Conservation (phyloP, 2,329 filamentous ascomycete genomes). For the Monilinia vaccinii-corymbosi region DNA sequence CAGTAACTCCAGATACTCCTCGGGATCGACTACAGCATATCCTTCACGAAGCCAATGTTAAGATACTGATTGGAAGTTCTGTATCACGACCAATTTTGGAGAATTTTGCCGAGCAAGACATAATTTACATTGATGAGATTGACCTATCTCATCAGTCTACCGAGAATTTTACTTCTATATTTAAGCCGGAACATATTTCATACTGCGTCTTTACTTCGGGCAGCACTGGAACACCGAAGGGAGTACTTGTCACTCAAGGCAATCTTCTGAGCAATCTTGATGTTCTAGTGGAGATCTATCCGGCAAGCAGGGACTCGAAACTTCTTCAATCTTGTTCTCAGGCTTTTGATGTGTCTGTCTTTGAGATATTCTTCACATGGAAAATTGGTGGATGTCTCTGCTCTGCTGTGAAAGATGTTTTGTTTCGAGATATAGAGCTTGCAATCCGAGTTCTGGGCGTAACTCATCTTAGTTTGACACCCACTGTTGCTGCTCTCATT, state of each 20-base stretch:
- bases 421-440: constrained; percentile 64
- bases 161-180: constrained; percentile 15
- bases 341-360: constrained; percentile 80
- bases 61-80: constrained; percentile 35
- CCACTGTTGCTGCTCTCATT: constrained; percentile 73
- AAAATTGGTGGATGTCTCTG: constrained; percentile 70
- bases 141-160: constrained; percentile 16
- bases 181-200: constrained; percentile 36
- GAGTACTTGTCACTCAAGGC: constrained; percentile 65
- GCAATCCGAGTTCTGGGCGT: constrained; percentile 54
- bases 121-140: constrained; percentile 27
- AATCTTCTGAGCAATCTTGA: constrained; percentile 72
- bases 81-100: constrained; percentile 24
- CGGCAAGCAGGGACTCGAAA: constrained; percentile 37
- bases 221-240: constrained; percentile 69
- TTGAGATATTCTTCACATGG: constrained; percentile 86
- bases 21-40: constrained; percentile 50
- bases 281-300: constrained; percentile 57
- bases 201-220: constrained; percentile 82
- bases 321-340: constrained; percentile 77
- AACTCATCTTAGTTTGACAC: constrained; percentile 78
- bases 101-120: constrained; percentile 13
- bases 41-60: constrained; percentile 48
- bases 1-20: constrained; percentile 66
- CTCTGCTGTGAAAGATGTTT: constrained; percentile 60